Conservation (phyloP, 306 rosid species). For the Crotalaria pallida region DNA sequence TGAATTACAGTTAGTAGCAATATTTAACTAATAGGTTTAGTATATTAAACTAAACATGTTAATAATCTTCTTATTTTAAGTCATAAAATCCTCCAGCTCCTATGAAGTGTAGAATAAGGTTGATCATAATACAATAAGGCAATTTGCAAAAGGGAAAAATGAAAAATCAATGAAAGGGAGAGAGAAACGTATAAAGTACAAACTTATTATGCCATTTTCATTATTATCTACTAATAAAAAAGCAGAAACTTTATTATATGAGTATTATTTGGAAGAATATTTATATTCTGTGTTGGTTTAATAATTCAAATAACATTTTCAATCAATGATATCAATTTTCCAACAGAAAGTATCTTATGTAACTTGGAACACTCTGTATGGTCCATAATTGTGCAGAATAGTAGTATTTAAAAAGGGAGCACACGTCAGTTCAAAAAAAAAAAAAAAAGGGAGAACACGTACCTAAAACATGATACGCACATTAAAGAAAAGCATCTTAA, state of each 20-base stretch:
- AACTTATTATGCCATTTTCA: neutral
- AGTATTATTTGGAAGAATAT: conserved; percentile 4
- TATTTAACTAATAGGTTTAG: neutral
- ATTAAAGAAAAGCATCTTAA: conserved; percentile 22
- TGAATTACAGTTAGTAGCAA: neutral
- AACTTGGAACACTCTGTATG: conserved; percentile 32
- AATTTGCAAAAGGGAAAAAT: neutral
- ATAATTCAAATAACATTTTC: neutral
- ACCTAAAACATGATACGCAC: conserved; percentile 1
- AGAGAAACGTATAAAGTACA: neutral
- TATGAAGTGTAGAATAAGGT: neutral
- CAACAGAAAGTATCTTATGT: conserved; percentile 4
- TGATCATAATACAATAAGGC: neutral
- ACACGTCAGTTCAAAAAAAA: too few relatives aligned
- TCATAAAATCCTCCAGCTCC: neutral
- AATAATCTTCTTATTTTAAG: neutral
- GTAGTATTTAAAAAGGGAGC: conserved; percentile 7
- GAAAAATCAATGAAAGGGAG: neutral
- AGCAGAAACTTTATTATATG: neutral
- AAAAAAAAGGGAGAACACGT: too few relatives aligned
- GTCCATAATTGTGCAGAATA: neutral
- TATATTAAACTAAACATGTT: neutral
- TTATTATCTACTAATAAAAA: too few relatives aligned
- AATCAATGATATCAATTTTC: conserved; percentile 9
- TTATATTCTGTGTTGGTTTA: neutral